These are phyloP conservation scores for Vaccinium darrowii DNA, from an alignment of 148 eudicot genomes.

Conservation along the genomic window DNA sequence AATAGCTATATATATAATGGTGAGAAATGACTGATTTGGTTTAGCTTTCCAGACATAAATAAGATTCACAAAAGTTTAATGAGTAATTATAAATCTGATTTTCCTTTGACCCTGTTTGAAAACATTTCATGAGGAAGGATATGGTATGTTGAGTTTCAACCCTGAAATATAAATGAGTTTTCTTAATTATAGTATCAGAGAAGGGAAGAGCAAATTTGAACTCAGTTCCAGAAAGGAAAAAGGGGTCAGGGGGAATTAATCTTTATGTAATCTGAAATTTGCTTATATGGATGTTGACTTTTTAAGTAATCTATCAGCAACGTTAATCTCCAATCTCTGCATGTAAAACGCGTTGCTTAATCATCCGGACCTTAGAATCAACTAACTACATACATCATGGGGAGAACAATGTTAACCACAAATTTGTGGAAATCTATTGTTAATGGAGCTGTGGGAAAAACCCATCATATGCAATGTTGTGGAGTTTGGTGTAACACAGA, in stretches of 20 bases:
- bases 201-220: not conserved
- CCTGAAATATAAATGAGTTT: not conserved
- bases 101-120: not conserved
- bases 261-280: not conserved
- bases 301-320: not conserved
- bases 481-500: conserved; percentile 2
- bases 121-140: conserved; percentile 17
- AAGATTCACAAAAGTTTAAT: not conserved
- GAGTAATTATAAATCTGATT: not conserved
- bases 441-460: not conserved
- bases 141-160: not conserved
- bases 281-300: not conserved
- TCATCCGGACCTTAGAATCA: not conserved
- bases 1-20: not conserved
- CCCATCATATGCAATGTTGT: conserved; percentile 7
- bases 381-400: not conserved
- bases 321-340: not conserved
- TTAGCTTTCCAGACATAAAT: not conserved
- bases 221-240: not conserved
- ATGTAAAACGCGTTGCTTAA: not conserved
- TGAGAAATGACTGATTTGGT: not conserved
- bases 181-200: not conserved
- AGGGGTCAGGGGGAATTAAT: not conserved
- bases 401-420: not conserved
- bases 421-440: not conserved